Evolutionary conservation across 192 early-diverging fungal species (phyloP).

Genomic region (Funneliformis geosporum): DNA sequence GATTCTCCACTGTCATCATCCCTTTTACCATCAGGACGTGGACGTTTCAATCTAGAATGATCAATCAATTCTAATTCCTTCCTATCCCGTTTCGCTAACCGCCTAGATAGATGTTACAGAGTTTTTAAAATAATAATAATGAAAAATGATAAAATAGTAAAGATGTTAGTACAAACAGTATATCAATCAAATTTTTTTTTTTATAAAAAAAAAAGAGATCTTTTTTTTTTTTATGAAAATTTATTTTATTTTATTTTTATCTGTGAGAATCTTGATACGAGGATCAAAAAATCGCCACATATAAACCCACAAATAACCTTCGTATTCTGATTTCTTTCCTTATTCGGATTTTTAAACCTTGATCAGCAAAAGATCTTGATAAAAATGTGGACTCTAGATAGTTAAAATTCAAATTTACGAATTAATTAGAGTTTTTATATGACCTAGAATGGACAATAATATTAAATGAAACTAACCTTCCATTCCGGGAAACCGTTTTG

Average conservation of each 20-base stretch:
- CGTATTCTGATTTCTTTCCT: constrained; percentile 76
- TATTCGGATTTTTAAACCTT: constrained; percentile 93
- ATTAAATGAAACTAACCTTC: constrained; percentile 51
- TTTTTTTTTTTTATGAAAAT: too few relatives aligned
- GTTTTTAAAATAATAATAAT: not conserved
- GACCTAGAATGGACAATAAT: not conserved
- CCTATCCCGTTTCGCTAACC: not conserved
- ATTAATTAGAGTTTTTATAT: not conserved
- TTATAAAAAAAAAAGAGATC: not conserved
- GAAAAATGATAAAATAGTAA: not conserved
- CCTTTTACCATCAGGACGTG: not conserved
- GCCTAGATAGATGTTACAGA: not conserved
- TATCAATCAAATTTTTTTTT: not conserved
- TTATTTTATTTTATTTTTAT: too few relatives aligned
- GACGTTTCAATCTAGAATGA: constrained; percentile 1
- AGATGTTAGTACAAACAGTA: not conserved
- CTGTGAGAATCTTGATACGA: not conserved
- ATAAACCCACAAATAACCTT: constrained; percentile 33
- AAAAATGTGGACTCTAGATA: constrained; percentile 78
- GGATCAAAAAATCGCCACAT: not conserved
- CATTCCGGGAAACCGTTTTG: constrained; percentile 97
- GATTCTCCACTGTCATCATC: not conserved
- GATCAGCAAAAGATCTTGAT: constrained; percentile 92
- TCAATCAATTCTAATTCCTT: constrained; percentile 3
- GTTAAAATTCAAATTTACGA: not conserved